Evolutionary conservation across 177 flowering plant species (phyloP), one percentile per base, ranked within the genome.

Genomic region (Telopea speciosissima): DNA sequence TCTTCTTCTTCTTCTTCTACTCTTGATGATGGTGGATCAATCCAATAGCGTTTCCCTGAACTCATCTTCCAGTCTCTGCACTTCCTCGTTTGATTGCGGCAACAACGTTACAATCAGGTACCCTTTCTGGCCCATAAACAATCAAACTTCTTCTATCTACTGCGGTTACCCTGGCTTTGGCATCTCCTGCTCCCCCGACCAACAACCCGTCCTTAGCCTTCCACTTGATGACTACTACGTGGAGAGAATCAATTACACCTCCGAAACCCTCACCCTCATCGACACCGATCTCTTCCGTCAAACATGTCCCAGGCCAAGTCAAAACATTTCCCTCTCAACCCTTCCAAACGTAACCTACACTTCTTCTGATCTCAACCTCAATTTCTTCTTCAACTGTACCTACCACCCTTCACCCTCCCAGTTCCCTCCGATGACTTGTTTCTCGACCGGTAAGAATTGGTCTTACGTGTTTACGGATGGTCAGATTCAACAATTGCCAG

Each of bases 301-400:
- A 5, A 24, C 23, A 3, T 76, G 78, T 36, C 75, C 75, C 0
- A 68, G 69, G 31, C 61, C 9, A 44, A 44, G 31, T 5, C 72
- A 76, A 66, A 72, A 68, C 75, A 17, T 68, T 22, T 21, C 71
- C 16, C 42, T 63, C 24, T 23, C 8, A 16, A 13, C 14, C 63
- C 4, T 12, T 49, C 16, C 62, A 44, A 1, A 44, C 10, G 16
- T 76, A 0, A 1, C 52, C 16, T 64, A 33, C 65, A 44, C 65
- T 6, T 7, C 72, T 5, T 40, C 13, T 3, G 42, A 76, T 69
- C 19, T 62, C 52, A 63, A 68, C 19, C 60, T 72, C n/a, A 25
- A 56, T 2, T 76, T 76, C 49, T 72, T 56, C 64, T 72, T 76
- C 52, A 59, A 72, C 45, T 72, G 79, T 61, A 52, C 61, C 9